Evolutionary conservation across 768 basidiomycete genomes (phyloP), one percentile per base, ranked within the genome.

Genomic region (Cystofilobasidium bisporidii): DNA sequence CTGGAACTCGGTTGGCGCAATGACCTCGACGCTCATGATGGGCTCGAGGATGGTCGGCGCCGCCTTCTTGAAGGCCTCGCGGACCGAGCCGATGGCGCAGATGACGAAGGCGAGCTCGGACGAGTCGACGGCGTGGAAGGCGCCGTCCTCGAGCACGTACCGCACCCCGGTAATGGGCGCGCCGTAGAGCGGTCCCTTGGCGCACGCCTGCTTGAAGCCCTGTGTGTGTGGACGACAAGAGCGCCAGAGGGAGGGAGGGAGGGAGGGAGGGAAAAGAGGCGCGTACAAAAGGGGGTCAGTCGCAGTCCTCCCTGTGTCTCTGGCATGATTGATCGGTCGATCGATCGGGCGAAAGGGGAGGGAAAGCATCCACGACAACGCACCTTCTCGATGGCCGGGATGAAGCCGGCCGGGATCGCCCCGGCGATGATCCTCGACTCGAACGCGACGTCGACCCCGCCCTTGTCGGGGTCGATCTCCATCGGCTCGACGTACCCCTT

Each of bases 11-110:
- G 84, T 81, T 2, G 96, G 96, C 0, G 94, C 93, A 45, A 97
- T 87, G 32, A 98, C 90, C 74, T 99, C 94, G 43, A 99, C 94
- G 20, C 84, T 89, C 94, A 99, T 99, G 78, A 98, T 87, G n/a
- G 94, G 94, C 76, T 99, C 94, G 47, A 99, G 79, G 65, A 99
- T 87, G 62, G 90, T 86, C 0, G 90, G 86, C 61, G 80, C 81
- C 55, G 89, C 86, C 71, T 82, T 82, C 71, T 81, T 80, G 81
- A 88, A 98, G 5, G 86, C 85, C 73, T 98, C 94, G 63, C 89
- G 84, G 83, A 97, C 93, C 0, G 92, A 93, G 63, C 91, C 88
- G 47, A 94, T 86, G 8, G 89, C 86, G 9, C 90, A 89, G 41
- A 91, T 82, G 53, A 91, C 82, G 84, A 98, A 99, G 47, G 96